Conservation (phyloP, 352 stramenopile genomes). For the Phytophthora crassamura region DNA sequence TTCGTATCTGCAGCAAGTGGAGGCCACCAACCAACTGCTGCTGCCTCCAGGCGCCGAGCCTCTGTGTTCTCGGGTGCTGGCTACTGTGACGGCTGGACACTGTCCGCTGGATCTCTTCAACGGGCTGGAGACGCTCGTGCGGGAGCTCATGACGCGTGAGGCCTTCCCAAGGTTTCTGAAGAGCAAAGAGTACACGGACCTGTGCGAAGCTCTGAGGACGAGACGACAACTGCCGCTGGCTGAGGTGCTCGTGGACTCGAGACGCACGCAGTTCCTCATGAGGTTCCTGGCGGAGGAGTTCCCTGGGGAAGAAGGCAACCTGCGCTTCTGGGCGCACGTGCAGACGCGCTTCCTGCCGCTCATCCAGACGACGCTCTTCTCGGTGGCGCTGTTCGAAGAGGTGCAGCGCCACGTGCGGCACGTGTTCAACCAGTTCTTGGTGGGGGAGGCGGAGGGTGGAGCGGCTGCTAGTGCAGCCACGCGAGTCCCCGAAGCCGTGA, state of each 20-base stretch:
- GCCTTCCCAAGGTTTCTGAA: constrained; percentile 62
- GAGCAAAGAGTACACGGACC: constrained; percentile 50
- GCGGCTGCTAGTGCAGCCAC: constrained; percentile 30
- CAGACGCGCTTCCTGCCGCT: constrained; percentile 76
- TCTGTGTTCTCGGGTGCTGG: constrained; percentile 43
- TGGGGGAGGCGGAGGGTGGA: constrained; percentile 25
- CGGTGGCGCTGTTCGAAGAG: constrained; percentile 76
- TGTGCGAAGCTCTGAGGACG: constrained; percentile 63
- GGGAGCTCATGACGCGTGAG: constrained; percentile 50
- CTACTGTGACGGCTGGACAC: constrained; percentile 31
- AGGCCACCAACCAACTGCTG: constrained; percentile 29
- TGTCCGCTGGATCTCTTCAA: constrained; percentile 68
- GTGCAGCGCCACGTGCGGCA: constrained; percentile 68
- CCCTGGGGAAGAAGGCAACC: constrained; percentile 49
- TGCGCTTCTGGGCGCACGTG: constrained; percentile 80
- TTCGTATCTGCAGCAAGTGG: constrained; percentile 45
- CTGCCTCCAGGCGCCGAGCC: constrained; percentile 29
- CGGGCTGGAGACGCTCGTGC: constrained; percentile 62
- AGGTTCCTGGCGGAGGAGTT: constrained; percentile 47
- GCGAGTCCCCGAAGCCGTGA: constrained; percentile 54
- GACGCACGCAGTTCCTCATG: constrained; percentile 63
- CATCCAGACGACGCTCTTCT: constrained; percentile 68
- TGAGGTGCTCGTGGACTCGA: constrained; percentile 65
- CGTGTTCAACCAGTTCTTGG: constrained; percentile 73
- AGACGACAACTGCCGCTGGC: constrained; percentile 67